Base-by-base conservation (phyloP, 1,139 yeast genomes). In the Tardiomyces blankii region DNA sequence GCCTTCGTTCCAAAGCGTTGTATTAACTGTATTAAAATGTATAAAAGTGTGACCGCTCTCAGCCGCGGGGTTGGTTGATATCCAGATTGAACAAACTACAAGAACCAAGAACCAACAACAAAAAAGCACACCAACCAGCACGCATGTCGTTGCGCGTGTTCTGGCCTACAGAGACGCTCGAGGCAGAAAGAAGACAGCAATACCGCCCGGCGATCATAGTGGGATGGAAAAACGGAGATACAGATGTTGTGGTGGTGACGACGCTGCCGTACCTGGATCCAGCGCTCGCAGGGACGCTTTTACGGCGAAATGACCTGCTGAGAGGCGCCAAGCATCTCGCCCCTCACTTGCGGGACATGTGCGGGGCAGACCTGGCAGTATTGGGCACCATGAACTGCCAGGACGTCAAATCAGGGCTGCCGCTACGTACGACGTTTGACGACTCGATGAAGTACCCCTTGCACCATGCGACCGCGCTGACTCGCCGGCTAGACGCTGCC, bases 151-250 rank as follows among this genome's bases (percentile, higher is more conserved):
- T 43, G 18, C 60, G 67, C 44, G 59, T 64, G 18, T 66, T 53
- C 50, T 67, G 71, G 70, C 70, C 70, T 1, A 43, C 50, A 18
- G 63, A 63, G 41, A 59, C 63, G 12, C 47, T 61, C 13, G 46
- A 48, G 19, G 46, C 50, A 23, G 55, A 55, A 39, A 50, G 50
- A 2, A 44, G 42, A 6, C 50, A 49, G n/a, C 54, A 46, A 3
- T 54, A 48, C 25, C 56, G 52, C 21, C 54, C 58, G n/a, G 49
- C 55, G 7, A 53, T 64, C 2, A 58, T 59, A 1, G 56, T 63
- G 14, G 70, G 69, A 30, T 65, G 67, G 66, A 51, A 56, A 14
- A 61, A 62, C 44, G 52, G 55, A 8, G 48, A 47, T 16, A 44
- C 48, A 1, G 66, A 63, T 41, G 46, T 54, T 14, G 68, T 66